A percentile compares a stretch with the other conserved stretches of the same genome.
Conservation (phyloP, 1,139 yeast species). For the Kodamaea ohmeri region DNA sequence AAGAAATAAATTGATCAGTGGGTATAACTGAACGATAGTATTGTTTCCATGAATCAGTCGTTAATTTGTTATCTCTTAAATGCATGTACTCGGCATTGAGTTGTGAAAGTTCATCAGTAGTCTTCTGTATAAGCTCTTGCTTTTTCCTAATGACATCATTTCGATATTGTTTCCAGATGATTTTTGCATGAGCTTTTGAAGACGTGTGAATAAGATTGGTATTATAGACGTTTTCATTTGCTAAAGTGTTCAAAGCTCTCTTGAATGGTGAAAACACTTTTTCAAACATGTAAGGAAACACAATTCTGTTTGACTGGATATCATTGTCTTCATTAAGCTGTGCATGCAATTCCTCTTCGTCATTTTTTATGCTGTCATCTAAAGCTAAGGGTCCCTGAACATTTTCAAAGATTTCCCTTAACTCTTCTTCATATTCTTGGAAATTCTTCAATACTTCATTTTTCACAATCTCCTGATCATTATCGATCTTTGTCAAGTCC, state of each 20-base stretch:
- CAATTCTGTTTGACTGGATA: slow-evolving; percentile 20
- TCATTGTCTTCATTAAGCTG: slow-evolving; percentile 2
- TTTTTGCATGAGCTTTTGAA: slow-evolving; percentile 26
- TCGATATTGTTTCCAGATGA: slow-evolving; percentile 37
- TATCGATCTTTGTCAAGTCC: slow-evolving; percentile 23
- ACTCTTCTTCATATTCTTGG: slow-evolving; percentile 32
- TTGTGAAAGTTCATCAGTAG: slow-evolving; percentile 24
- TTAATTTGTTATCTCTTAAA: slow-evolving; percentile 17
- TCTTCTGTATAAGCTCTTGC: slow-evolving; percentile 23
- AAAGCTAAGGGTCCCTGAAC: slow-evolving; percentile 36
- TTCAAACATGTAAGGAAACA: slow-evolving; percentile 32
- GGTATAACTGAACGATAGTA: slow-evolving; percentile 35
- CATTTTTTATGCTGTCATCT: slow-evolving; percentile 25
- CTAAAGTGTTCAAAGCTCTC: slow-evolving; percentile 25
- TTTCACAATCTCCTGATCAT: slow-evolving; percentile 17
- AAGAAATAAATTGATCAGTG: slow-evolving; percentile 17
- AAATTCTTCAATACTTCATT: slow-evolving; percentile 22
- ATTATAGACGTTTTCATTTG: slow-evolving; percentile 34
- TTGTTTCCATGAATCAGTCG: slow-evolving; percentile 18
- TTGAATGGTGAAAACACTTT: slow-evolving; percentile 26
- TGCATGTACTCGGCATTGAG: slow-evolving; percentile 28
- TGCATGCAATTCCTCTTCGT: slow-evolving; percentile 10
- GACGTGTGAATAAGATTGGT: slow-evolving; percentile 22
- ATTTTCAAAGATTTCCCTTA: slow-evolving; percentile 26
- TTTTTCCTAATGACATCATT: slow-evolving; percentile 23